Percentiles rank a stretch among this genome's conserved stretches.
Conservation (phyloP, 345 rosid species). For the Xanthoceras sorbifolium region DNA sequence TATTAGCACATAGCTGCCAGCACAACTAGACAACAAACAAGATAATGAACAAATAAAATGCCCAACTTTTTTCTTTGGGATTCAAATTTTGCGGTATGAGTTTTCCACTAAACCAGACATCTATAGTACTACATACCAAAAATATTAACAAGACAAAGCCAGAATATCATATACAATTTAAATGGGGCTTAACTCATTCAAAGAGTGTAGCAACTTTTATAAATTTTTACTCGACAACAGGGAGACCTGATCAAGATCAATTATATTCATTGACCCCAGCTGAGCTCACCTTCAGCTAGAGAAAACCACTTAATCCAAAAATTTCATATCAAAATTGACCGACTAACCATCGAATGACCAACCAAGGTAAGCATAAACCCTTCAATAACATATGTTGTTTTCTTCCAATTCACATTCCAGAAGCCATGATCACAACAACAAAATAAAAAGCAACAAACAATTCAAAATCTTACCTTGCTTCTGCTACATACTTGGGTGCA, state of each 20-base stretch:
- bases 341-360: not conserved
- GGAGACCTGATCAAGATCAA: not conserved
- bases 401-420: not conserved
- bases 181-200: not conserved
- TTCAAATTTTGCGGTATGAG: not conserved
- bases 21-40: not conserved
- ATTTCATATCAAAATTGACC: not conserved
- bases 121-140: not conserved
- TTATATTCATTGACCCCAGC: not conserved
- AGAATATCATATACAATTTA: not conserved
- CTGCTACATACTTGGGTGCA: conserved; percentile 84
- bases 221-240: not conserved
- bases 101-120: not conserved
- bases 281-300: not conserved
- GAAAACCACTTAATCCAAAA: not conserved
- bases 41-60: not conserved
- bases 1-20: not conserved
- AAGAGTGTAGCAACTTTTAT: conserved; percentile 2
- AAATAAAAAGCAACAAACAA: not conserved
- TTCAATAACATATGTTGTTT: not conserved
- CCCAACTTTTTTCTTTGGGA: not conserved
- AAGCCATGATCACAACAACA: not conserved
- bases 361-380: not conserved
- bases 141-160: not conserved
- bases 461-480: conserved; percentile 65